phyloP scores from a whole-genome alignment of 331 rosid genomes.

The Quercus lobata region DNA sequence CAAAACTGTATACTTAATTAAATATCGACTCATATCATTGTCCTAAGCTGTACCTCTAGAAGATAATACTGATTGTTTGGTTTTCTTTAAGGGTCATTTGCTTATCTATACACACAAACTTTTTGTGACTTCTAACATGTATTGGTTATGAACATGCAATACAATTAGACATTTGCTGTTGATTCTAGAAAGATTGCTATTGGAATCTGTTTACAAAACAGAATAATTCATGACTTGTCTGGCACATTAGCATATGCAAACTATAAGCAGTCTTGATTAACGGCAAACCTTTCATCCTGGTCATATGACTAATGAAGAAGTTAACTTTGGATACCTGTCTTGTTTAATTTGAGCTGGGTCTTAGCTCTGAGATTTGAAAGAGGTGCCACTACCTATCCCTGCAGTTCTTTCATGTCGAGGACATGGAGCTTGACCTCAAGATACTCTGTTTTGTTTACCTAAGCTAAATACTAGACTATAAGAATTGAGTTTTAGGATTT shows the following conservation, averaged over 20 bases:
- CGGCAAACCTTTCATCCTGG: neutral
- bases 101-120: neutral
- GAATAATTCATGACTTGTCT: neutral
- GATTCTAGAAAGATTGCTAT: neutral
- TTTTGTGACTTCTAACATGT: neutral
- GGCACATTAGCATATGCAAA: neutral
- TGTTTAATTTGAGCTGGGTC: neutral
- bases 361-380: neutral
- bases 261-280: neutral
- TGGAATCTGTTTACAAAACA: neutral
- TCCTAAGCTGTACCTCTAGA: neutral
- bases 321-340: neutral
- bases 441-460: neutral
- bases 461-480: neutral
- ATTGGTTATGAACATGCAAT: neutral
- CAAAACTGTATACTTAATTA: neutral
- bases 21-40: neutral
- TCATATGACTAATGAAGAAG: neutral
- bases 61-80: neutral
- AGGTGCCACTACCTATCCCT: neutral
- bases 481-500: neutral
- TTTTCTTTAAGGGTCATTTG: neutral
- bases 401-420: neutral
- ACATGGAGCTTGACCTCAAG: neutral
- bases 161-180: neutral